Base-by-base conservation (phyloP, 208 protist species). In the Trypanosoma melophagium region DNA sequence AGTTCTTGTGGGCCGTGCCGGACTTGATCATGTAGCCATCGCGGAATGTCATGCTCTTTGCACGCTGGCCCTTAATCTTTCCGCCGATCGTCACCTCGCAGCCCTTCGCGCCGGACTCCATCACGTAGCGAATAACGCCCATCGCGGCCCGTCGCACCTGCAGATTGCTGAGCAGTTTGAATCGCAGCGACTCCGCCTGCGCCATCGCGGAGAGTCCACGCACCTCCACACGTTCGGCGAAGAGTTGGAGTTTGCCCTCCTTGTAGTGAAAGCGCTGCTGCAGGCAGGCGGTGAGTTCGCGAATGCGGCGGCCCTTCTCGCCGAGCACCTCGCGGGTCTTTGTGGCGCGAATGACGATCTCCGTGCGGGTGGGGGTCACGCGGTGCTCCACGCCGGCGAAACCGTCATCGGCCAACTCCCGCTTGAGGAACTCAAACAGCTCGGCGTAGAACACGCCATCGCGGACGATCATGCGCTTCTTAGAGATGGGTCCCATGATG, bases 401-500 rank as follows among this genome's bases (percentile, higher is more conserved):
- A 73, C 98, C 98, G 58, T 99, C 98, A 79, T 99, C 97, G 58
- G 92, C 92, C 21, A 99, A 93, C 87, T 99, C 98, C 74, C 97
- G 89, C 69, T 96, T 98, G 45, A 99, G 87, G 64, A 99, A 98
- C 84, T 99, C 99, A 87, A 99, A 99, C 54, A 99, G 94, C 89
- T 99, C 99, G 66, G 98, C 98, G 87, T 98, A 99, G 90, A 99
- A 99, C 28, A 99, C 95, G 75, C 99, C 99, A 76, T 99, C 98
- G 74, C 92, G 94, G 53, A 99, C 91, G 86, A 99, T 99, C 96
- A 99, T 87, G 51, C 90, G 88, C 89, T 95, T 96, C 86, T 96
- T 96, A 66, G 89, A 95, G 16, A 95, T 70, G 24, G 81, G 79
- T 59, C 85, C 87, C 85, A 95, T 94, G 21, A 12, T 25, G n/a